phyloP scores from a whole-genome alignment of 2,329 filamentous ascomycete genomes.

The Aureobasidium sp. region DNA sequence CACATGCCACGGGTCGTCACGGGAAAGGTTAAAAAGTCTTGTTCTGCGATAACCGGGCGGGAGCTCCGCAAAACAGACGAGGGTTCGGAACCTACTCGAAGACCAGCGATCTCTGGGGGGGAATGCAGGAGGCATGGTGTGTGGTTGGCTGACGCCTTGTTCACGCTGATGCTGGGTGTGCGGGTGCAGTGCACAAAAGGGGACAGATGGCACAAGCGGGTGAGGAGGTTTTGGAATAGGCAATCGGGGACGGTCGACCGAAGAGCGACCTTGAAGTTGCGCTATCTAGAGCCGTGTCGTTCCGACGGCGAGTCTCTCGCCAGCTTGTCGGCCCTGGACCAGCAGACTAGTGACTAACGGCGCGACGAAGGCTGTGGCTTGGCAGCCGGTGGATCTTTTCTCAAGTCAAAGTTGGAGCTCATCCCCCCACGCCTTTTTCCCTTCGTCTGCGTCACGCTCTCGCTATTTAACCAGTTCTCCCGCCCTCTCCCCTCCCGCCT shows the following conservation, averaged over 20 bases:
- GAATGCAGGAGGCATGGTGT: not conserved
- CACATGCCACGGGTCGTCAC: slow-evolving; percentile 13
- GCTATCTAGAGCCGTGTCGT: slow-evolving; percentile 12
- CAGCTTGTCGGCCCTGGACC: slow-evolving; percentile 10
- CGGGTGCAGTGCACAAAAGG: slow-evolving; percentile 5
- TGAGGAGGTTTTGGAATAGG: slow-evolving; percentile 4
- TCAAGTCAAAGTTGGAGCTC: slow-evolving; percentile 14
- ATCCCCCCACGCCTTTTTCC: slow-evolving; percentile 14
- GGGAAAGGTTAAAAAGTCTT: slow-evolving; percentile 11
- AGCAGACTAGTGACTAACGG: slow-evolving; percentile 15
- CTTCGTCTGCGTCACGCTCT: slow-evolving; percentile 12
- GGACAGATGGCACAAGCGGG: slow-evolving; percentile 9
- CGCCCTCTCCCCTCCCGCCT: slow-evolving; percentile 14
- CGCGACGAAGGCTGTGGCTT: slow-evolving; percentile 13
- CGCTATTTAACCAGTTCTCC: slow-evolving; percentile 16
- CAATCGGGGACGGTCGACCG: not conserved
- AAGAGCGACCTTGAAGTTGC: slow-evolving; percentile 7
- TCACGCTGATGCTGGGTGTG: too few relatives aligned
- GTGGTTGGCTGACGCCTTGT: not conserved
- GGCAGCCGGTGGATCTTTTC: slow-evolving; percentile 14
- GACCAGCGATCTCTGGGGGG: not conserved
- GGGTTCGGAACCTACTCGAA: not conserved
- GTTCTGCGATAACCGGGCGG: not conserved
- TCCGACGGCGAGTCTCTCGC: slow-evolving; percentile 13
- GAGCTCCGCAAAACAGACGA: slow-evolving; percentile 1